Evolutionary conservation across 2,329 filamentous ascomycete species (phyloP), one percentile per base, ranked within the genome.

Genomic region (Fusarium newnesense): DNA sequence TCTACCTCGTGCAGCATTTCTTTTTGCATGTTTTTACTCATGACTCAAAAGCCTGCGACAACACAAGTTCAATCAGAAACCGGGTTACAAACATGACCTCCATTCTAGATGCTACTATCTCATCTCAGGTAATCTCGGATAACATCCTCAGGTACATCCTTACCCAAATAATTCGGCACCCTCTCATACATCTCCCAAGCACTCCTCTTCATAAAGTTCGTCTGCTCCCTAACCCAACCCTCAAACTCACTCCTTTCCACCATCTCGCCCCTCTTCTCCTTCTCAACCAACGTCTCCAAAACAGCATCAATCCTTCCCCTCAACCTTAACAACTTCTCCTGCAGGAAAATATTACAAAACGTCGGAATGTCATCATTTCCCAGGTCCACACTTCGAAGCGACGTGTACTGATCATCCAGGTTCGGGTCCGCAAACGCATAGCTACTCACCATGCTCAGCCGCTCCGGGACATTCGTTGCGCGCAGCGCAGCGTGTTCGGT

Each of bases 41-140:
- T 19, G 7, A 5, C 0, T 5, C 4, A 2, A 12, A 8, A 11
- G 4, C n/a, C 4, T 2, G 0, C 9, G 4, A n/a, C 1, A 47
- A 15, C 6, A 28, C 2, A 4, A 4, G 3, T 15, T 7, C 19
- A 3, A 10, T 26, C 12, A 13, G 5, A 7, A 46, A 21, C 18
- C 7, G 18, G 9, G 18, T 7, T 19, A 10, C 16, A 11, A 10
- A 5, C 18, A 37, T 9, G 10, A 19, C 16, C 18, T 37, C 18
- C 9, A 6, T 37, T 37, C 18, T 12, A 18, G 10, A 2, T 12
- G 6, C 6, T 9, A 18, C 10, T 16, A 7, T 12, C 10, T 54
- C 9, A 58, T 28, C 19, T 58, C 15, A 58, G 34, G 24, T 58
- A 58, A 5, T 37, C n/a, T 21, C 42, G 32, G 2, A 58, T 26